Evolutionary conservation across 2,329 filamentous ascomycete genomes (phyloP), one percentile per base, ranked within the genome.

Genomic region (Diplocarpon mali): DNA sequence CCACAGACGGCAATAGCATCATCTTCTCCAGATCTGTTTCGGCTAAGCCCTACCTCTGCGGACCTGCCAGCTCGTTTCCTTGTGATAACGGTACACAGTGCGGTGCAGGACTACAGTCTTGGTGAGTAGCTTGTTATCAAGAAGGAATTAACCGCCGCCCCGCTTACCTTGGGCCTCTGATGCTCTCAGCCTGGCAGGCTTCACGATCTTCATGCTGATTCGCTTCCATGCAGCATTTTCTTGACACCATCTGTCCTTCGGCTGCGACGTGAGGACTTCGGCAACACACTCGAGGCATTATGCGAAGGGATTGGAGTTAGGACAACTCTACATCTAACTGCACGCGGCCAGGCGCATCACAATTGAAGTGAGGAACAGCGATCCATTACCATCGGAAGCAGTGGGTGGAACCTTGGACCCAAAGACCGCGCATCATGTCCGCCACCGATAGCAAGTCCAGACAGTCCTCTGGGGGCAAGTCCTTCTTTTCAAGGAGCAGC

Each of bases 401-500:
- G 37, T 41, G 49, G 46, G 49, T 40, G 49, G 54, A 55, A 54
- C 48, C 27, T 40, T 28, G 35, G 20, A 37, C 37, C 49, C 34
- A 42, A 47, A 40, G 28, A 32, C 17, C 38, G 20, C 35, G 40
- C 24, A 55, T 42, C 44, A 77, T 78, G 77, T 70, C 79, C 58
- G 72, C 76, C 62, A 72, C 83, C 69, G 82, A 85, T 45, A 49
- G 37, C 69, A 87, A 89, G 69, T 73, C 82, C 59, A 80, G 85
- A 66, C 84, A 90, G 71, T 87, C 84, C 53, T 73, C 73, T 60
- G 82, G 80, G 62, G 75, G 78, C 62, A 83, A 82, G 63, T 86
- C 83, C 51, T 87, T 95, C 71, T 95, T 95, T 69, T 88, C 86
- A 59, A 78, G 88, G 61, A 84, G 81, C 67, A 92, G 87, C 69